phyloP scores from a whole-genome alignment of 495 filamentous ascomycete species.

The Hypomontagnella monticulosa region DNA sequence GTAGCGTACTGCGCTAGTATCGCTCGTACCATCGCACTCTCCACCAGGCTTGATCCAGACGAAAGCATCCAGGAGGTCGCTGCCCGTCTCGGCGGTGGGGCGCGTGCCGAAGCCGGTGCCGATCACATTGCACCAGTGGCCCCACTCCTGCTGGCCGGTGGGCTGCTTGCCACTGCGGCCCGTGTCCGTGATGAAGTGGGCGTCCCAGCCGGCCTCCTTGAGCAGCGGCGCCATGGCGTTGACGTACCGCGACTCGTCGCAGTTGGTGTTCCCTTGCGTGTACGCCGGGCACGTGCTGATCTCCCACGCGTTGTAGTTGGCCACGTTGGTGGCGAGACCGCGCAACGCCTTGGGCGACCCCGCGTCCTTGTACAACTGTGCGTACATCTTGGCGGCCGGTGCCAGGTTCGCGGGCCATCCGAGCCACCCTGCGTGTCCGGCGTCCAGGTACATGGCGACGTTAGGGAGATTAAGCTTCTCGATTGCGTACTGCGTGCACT shows the following conservation, averaged over 20 bases:
- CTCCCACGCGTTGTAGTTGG: conserved; percentile 76
- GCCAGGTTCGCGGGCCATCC: conserved; percentile 78
- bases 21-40: conserved; percentile 75
- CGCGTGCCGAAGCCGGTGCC: conserved; percentile 73
- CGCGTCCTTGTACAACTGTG: conserved; percentile 67
- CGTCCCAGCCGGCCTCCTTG: conserved; percentile 63
- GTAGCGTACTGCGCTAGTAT: conserved; percentile 64
- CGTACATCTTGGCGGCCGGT: conserved; percentile 68
- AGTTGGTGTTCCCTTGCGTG: conserved; percentile 55
- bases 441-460: conserved; percentile 77
- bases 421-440: conserved; percentile 77
- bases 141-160: conserved; percentile 70
- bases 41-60: conserved; percentile 85
- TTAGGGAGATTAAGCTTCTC: conserved; percentile 68
- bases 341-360: conserved; percentile 66
- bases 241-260: conserved; percentile 74
- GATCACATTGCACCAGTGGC: conserved; percentile 81
- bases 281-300: conserved; percentile 64
- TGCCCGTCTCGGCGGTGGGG: conserved; percentile 68
- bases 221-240: conserved; percentile 70
- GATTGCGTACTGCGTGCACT: conserved; percentile 69
- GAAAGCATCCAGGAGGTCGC: conserved; percentile 72
- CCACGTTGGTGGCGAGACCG: conserved; percentile 78
- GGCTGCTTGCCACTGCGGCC: conserved; percentile 56
- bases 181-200: conserved; percentile 69